phyloP scores from a whole-genome alignment of 805 yeast species.

The Wickerhamiella kurtzmanii region DNA sequence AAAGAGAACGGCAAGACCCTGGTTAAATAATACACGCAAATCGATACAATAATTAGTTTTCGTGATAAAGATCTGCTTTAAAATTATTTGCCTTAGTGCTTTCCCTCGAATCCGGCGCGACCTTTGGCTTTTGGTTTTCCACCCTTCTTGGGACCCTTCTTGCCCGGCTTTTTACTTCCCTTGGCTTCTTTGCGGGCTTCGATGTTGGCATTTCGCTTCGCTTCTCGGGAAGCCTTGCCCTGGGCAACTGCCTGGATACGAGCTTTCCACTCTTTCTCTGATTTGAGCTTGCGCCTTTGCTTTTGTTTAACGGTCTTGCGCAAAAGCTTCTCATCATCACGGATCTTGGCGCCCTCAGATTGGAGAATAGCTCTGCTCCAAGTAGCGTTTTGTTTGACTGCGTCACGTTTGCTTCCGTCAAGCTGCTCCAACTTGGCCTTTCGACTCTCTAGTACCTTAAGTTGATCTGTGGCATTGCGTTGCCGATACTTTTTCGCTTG shows the following conservation, averaged over 20 bases:
- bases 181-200: conserved; percentile 74
- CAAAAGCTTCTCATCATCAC: conserved; percentile 79
- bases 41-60: background rate
- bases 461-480: conserved; percentile 87
- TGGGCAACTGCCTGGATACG: conserved; percentile 69
- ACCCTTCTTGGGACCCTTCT: conserved; percentile 44
- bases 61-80: too few species aligned
- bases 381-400: conserved; percentile 53
- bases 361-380: conserved; percentile 79
- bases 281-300: conserved; percentile 68
- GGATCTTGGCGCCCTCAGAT: conserved; percentile 76
- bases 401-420: conserved; percentile 46
- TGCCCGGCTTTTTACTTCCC: conserved; percentile 7
- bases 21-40: too few species aligned
- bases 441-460: conserved; percentile 59
- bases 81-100: background rate
- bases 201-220: conserved; percentile 86
- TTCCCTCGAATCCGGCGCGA: conserved; percentile 92
- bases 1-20: too few species aligned
- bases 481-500: conserved; percentile 34
- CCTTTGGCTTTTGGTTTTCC: conserved; percentile 45
- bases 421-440: conserved; percentile 47
- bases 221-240: conserved; percentile 57
- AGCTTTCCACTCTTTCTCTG: conserved; percentile 86
- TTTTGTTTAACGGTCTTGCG: conserved; percentile 76